Conservation (phyloP, 352 stramenopile species). For the Halophytophthora polymorphica region DNA sequence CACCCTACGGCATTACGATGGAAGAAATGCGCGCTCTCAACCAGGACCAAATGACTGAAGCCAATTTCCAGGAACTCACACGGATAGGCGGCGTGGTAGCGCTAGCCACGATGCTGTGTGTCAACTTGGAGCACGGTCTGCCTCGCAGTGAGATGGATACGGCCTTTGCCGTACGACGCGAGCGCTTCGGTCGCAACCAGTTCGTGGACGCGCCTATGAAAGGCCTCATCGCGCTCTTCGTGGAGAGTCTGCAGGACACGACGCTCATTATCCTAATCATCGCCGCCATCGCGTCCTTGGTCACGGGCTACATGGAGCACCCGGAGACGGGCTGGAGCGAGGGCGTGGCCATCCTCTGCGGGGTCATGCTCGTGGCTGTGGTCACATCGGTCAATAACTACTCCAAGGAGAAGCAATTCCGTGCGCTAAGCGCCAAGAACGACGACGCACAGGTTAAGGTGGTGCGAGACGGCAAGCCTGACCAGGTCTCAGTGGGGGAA, state of each 20-base stretch:
- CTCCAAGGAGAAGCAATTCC: slow-evolving; percentile 92
- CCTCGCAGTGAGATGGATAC: slow-evolving; percentile 57
- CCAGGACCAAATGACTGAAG: slow-evolving; percentile 80
- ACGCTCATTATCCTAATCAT: slow-evolving; percentile 90
- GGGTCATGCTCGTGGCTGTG: slow-evolving; percentile 92
- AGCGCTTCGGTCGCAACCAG: slow-evolving; percentile 57
- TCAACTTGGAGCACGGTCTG: slow-evolving; percentile 65
- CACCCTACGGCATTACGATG: slow-evolving; percentile 66
- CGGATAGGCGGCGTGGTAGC: slow-evolving; percentile 53
- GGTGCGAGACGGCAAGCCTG: slow-evolving; percentile 54
- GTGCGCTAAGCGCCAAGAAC: slow-evolving; percentile 81
- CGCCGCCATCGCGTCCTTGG: slow-evolving; percentile 80
- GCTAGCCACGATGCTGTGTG: slow-evolving; percentile 62
- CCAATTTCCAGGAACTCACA: slow-evolving; percentile 56
- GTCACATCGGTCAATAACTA: slow-evolving; percentile 97
- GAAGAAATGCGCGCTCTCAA: slow-evolving; percentile 71
- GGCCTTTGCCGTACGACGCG: slow-evolving; percentile 45
- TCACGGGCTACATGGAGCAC: slow-evolving; percentile 77
- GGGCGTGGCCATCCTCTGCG: slow-evolving; percentile 91
- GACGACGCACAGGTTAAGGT: slow-evolving; percentile 88
- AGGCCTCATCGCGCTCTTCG: slow-evolving; percentile 71
- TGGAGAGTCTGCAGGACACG: slow-evolving; percentile 88
- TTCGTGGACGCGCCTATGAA: slow-evolving; percentile 84
- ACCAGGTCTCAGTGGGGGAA: slow-evolving; percentile 67
- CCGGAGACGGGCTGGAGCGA: slow-evolving; percentile 91